Conservation (phyloP, 495 filamentous ascomycete species). For the Penicillium pulvis region DNA sequence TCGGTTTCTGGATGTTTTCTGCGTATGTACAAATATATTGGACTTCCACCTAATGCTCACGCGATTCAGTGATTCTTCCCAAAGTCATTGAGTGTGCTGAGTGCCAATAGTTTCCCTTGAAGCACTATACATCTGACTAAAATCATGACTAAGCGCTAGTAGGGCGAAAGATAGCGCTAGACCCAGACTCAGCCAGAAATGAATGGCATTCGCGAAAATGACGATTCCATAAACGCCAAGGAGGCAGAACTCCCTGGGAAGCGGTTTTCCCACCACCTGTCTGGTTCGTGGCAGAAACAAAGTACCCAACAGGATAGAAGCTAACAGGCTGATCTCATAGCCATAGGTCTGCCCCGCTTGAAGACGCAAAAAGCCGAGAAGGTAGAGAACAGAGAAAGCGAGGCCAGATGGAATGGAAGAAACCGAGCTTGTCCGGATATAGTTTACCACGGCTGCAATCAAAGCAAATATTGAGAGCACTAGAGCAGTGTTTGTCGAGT, state of each 20-base stretch:
- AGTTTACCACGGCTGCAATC: not conserved
- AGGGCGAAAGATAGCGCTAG: not conserved
- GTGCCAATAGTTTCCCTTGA: no score
- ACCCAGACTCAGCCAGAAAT: not conserved
- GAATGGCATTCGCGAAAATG: not conserved
- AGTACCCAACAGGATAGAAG: not conserved
- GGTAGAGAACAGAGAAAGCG: not conserved
- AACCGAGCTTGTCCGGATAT: not conserved
- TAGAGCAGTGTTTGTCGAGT: not conserved
- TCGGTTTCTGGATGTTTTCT: no score
- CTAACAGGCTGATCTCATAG: not conserved
- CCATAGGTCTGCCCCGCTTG: not conserved
- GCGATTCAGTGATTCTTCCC: no score
- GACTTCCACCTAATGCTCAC: no score
- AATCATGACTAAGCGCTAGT: not conserved
- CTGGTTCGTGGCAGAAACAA: not conserved
- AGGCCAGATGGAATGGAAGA: not conserved
- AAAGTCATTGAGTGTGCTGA: no score
- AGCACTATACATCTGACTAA: no score
- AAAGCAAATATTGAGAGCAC: not conserved
- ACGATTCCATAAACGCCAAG: not conserved
- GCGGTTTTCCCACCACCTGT: not conserved
- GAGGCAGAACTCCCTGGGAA: not conserved
- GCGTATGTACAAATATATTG: no score
- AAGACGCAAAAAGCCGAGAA: not conserved